phyloP scores from a whole-genome alignment of 208 protist species.

The Naegleria fowleri region DNA sequence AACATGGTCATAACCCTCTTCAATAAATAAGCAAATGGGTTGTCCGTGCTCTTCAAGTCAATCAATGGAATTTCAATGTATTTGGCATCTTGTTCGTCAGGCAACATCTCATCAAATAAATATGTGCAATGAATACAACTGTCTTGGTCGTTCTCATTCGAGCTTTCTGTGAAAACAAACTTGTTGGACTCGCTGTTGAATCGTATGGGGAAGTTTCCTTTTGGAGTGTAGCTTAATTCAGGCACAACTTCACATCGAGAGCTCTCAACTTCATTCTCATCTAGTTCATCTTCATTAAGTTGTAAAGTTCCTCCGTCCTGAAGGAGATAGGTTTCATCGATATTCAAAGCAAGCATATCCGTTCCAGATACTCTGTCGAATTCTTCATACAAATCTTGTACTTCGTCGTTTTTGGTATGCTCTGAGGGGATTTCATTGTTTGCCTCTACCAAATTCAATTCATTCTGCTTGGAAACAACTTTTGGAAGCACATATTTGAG shows the following conservation, averaged over 20 bases:
- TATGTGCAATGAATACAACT: neutral
- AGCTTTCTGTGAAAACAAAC: neutral
- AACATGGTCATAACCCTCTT: neutral
- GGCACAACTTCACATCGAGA: neutral
- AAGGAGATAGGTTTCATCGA: neutral
- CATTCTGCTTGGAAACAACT: neutral
- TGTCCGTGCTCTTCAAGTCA: neutral
- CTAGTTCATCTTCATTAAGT: neutral
- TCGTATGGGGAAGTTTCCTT: neutral
- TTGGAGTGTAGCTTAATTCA: neutral
- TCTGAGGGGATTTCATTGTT: neutral
- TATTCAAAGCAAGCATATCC: neutral
- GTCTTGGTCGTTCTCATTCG: neutral
- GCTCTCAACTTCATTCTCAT: neutral
- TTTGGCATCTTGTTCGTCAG: neutral
- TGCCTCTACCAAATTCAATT: neutral
- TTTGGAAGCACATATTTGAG: neutral
- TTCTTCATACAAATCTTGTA: neutral
- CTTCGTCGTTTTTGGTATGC: neutral
- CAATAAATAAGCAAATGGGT: neutral
- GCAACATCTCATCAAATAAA: neutral
- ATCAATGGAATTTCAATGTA: neutral
- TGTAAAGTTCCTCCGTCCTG: too few species aligned
- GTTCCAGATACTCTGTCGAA: neutral
- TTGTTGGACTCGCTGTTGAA: neutral